phyloP scores from a whole-genome alignment of 768 basidiomycete genomes.

The Scleroderma citrinum region DNA sequence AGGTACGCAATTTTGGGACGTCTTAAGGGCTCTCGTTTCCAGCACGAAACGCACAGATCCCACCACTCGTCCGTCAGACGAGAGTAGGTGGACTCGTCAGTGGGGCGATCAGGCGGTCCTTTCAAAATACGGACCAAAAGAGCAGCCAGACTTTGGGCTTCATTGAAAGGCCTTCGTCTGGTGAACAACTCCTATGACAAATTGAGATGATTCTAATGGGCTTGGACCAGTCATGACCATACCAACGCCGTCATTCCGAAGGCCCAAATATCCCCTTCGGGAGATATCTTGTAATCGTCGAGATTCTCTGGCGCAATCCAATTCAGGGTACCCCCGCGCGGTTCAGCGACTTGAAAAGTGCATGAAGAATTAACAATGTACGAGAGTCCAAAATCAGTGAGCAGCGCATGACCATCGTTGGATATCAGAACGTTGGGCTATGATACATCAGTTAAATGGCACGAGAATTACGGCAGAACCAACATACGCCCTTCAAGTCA shows the following conservation, averaged over 20 bases:
- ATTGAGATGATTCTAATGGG: not conserved
- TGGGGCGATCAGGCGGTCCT: not conserved
- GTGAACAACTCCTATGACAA: not conserved
- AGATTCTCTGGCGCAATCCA: not conserved
- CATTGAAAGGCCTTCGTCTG: not conserved
- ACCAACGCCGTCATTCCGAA: not conserved
- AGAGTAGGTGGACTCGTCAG: not conserved
- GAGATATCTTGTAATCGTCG: not conserved
- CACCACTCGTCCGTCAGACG: not conserved
- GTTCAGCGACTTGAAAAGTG: not conserved
- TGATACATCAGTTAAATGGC: not conserved
- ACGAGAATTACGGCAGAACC: not conserved
- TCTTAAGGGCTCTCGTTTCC: not conserved
- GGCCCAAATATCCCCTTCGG: not conserved
- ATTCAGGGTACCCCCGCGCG: not conserved
- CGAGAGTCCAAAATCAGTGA: not conserved
- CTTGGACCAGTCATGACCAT: not conserved
- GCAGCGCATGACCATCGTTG: not conserved
- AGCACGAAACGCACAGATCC: not conserved
- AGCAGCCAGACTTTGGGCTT: not conserved
- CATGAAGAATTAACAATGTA: not conserved
- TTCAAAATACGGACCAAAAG: not conserved
- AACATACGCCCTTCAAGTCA: not conserved
- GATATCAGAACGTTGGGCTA: not conserved
- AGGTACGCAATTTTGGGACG: not conserved